Conservation (phyloP, 192 early-diverging fungal species). For the Lobosporangium transversale region DNA sequence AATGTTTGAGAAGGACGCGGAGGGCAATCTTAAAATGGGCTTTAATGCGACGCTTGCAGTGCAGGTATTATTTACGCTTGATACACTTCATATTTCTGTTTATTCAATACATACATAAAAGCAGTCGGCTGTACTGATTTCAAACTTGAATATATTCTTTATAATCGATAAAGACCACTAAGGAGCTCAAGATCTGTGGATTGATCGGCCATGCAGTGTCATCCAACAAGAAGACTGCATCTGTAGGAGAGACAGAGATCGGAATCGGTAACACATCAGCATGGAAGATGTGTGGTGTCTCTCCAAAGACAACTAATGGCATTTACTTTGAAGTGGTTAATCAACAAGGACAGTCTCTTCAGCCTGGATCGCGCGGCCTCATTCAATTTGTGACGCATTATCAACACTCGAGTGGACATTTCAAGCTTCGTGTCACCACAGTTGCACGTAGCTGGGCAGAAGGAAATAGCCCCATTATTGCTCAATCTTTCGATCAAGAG, state of each 20-base stretch:
- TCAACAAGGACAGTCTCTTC: conserved; percentile 85
- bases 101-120: too few relatives aligned
- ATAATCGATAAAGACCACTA: conserved; percentile 78
- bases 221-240: conserved; percentile 88
- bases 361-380: conserved; percentile 86
- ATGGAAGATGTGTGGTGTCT: conserved; percentile 95
- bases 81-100: too few relatives aligned
- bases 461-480: conserved; percentile 84
- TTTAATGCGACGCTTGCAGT: conserved; percentile 99
- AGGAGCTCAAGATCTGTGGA: conserved; percentile 96
- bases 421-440: conserved; percentile 93
- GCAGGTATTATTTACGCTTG: conserved; percentile 62
- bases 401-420: conserved; percentile 93
- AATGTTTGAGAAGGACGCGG: conserved; percentile 92
- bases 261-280: conserved; percentile 95
- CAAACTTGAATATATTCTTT: neutral
- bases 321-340: conserved; percentile 98
- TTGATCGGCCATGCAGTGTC: conserved; percentile 97
- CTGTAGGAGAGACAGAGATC: conserved; percentile 98
- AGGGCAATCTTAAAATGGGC: conserved; percentile 92
- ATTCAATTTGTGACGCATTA: conserved; percentile 97
- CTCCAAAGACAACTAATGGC: conserved; percentile 85
- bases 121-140: neutral
- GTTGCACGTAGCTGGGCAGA: conserved; percentile 88
- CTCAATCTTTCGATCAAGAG: conserved; percentile 97